These are phyloP conservation scores for Jasminum sambac DNA, from an alignment of 257 asterid genomes.

Conservation along the genomic window DNA sequence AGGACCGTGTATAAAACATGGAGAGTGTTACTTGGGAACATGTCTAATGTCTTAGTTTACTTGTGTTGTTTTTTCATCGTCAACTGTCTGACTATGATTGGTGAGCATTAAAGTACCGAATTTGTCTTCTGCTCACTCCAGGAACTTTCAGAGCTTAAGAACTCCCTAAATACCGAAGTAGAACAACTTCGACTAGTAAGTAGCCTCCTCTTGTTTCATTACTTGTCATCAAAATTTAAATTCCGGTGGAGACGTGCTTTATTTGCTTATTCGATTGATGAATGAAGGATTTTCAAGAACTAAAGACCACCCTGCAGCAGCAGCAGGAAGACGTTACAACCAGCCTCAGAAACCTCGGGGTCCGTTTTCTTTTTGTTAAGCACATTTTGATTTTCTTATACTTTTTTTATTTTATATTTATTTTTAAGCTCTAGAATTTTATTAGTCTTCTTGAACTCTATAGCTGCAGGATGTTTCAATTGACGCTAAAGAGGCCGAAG, in stretches of 20 bases:
- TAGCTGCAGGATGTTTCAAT: constrained; percentile 65
- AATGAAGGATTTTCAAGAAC: constrained; percentile 82
- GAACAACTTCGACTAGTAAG: constrained; percentile 91
- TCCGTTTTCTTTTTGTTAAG: constrained; percentile 27
- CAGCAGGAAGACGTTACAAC: constrained; percentile 88
- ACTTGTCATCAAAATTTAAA: not conserved
- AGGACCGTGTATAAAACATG: not conserved
- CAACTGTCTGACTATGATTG: not conserved
- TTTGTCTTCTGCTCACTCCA: constrained; percentile 30
- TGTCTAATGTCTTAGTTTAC: not conserved
- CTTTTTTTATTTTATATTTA: not conserved
- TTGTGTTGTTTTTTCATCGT: not conserved
- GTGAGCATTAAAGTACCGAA: not conserved
- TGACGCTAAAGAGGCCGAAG: constrained; percentile 37
- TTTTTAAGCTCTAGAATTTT: constrained; percentile 17
- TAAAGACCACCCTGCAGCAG: constrained; percentile 83
- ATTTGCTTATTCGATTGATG: constrained; percentile 17
- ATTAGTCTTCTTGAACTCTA: constrained; percentile 25
- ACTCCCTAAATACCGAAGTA: constrained; percentile 70
- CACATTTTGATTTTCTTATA: not conserved
- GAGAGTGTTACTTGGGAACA: not conserved
- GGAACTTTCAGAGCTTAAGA: constrained; percentile 85
- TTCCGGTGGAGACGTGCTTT: constrained; percentile 5
- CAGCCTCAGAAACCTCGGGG: constrained; percentile 76
- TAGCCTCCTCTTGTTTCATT: constrained; percentile 6